Evolutionary conservation across 164 flowering plant species (phyloP).

Genomic region (Houttuynia cordata): DNA sequence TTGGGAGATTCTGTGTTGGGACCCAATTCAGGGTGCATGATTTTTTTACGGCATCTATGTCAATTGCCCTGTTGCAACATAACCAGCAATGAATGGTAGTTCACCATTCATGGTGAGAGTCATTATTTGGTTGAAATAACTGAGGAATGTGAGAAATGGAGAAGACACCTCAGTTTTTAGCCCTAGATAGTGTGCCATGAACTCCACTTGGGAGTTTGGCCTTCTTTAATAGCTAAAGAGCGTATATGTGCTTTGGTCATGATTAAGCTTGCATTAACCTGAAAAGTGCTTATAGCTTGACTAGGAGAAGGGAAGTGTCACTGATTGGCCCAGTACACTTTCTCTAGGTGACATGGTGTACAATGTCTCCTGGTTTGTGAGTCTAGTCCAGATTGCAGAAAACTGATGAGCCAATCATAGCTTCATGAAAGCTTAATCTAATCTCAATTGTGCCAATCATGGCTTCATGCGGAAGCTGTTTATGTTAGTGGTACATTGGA

Average conservation of each 20-base stretch:
- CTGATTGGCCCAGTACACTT: no score
- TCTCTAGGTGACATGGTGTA: no score
- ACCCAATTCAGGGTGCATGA: constrained; percentile 19
- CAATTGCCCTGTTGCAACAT: not conserved
- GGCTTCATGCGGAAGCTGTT: no score
- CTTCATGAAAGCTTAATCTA: no score
- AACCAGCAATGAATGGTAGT: not conserved
- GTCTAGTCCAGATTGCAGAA: no score
- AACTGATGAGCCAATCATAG: no score
- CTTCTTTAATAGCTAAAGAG: constrained; percentile 11
- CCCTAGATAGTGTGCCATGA: constrained; percentile 34
- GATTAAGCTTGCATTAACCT: constrained; percentile 7
- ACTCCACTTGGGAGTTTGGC: constrained; percentile 24
- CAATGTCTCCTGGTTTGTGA: no score
- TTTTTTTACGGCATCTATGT: not conserved
- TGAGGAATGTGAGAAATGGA: constrained; percentile 7
- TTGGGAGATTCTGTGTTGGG: constrained; percentile 17
- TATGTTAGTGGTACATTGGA: no score
- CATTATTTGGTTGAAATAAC: constrained; percentile 12
- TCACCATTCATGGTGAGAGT: constrained; percentile 10
- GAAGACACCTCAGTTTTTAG: constrained; percentile 13
- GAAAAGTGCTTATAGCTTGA: not conserved
- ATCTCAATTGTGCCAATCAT: no score
- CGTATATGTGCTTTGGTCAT: constrained; percentile 4
- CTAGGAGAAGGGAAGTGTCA: no score